Evolutionary conservation across 352 stramenopile species (phyloP), one percentile per base, ranked within the genome.

Genomic region (Globisporangium parvum): DNA sequence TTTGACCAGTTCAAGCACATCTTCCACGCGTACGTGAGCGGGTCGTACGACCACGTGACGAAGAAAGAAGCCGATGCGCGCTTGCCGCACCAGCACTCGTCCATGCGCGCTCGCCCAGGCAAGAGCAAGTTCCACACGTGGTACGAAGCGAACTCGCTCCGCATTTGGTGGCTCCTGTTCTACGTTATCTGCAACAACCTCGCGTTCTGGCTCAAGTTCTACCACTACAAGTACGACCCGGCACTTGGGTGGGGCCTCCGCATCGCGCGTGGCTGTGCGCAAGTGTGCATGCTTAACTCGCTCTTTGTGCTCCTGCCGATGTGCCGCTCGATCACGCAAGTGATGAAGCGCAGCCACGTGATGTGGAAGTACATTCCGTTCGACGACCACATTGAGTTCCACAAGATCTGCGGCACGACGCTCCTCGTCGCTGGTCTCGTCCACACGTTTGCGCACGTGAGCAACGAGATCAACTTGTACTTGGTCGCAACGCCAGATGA

Each of bases 321-420:
- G 77, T 88, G 78, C 26, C 83, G 80, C 55, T 87, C 73, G 1
- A 87, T 93, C 57, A 80, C 77, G 28, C 67, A 80, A 28, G 73
- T 90, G 45, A 77, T 91, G 66, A 88, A 88, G 65, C 68, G 73
- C 37, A 86, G 71, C 33, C 65, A 62, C 0, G 62, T 89, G 10
- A 35, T 88, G 35, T 90, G 77, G 78, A 68, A 73, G 50, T 86
- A 84, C 62, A 87, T 91, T 33, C 83, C 83, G 11, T 88, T 93
- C 31, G 82, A 91, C 47, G 77, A 91, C 56, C 71, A 85, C 63
- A 88, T 93, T 46, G 73, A 79, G 20, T 87, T 87, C 59, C 82
- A 93, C 70, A 90, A 87, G 59, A 78, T 93, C 51, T 69, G 73
- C 2, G 82, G 82, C 53, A 77, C 53, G n/a, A 71, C 82, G 44